Percentiles rank a stretch among this genome's conserved stretches.
phyloP scores from a whole-genome alignment of 306 rosid genomes.

The Ormosia semicastrata region DNA sequence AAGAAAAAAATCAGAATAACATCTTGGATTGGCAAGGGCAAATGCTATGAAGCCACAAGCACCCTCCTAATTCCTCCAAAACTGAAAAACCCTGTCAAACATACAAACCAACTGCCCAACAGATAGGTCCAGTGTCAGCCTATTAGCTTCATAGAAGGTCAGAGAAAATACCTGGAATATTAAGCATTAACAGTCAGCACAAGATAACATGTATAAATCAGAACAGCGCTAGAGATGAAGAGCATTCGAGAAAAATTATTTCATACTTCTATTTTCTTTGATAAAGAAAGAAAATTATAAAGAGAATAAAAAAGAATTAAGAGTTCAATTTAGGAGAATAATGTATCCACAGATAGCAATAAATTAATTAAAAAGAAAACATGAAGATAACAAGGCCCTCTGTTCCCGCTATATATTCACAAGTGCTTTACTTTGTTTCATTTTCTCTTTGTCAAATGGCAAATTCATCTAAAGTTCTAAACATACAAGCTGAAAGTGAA shows the following conservation, averaged over 20 bases:
- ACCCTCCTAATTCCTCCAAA: conserved; percentile 44
- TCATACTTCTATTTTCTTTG: not conserved
- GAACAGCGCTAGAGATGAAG: conserved; percentile 23
- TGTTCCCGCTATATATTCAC: not conserved
- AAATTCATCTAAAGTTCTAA: not conserved
- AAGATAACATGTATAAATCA: conserved; percentile 23
- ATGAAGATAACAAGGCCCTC: not conserved
- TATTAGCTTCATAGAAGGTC: conserved; percentile 92
- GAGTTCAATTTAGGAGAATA: not conserved
- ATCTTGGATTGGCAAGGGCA: conserved; percentile 35
- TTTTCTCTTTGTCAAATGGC: not conserved
- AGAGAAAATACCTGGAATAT: conserved; percentile 99
- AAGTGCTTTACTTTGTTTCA: not conserved
- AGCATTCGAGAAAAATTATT: not conserved
- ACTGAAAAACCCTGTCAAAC: conserved; percentile 70
- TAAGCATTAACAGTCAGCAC: conserved; percentile 67
- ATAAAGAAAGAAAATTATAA: conserved; percentile 8
- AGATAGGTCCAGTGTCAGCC: conserved; percentile 81
- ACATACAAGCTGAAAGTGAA: conserved; percentile 2
- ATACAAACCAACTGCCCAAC: conserved; percentile 84
- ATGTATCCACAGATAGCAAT: not conserved
- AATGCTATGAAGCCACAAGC: conserved; percentile 42
- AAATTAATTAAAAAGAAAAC: not conserved
- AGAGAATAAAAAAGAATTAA: not conserved
- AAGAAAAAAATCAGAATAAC: conserved; percentile 29